phyloP scores from a whole-genome alignment of 2,329 filamentous ascomycete species.

The Iodosphaeria phyllophila region DNA sequence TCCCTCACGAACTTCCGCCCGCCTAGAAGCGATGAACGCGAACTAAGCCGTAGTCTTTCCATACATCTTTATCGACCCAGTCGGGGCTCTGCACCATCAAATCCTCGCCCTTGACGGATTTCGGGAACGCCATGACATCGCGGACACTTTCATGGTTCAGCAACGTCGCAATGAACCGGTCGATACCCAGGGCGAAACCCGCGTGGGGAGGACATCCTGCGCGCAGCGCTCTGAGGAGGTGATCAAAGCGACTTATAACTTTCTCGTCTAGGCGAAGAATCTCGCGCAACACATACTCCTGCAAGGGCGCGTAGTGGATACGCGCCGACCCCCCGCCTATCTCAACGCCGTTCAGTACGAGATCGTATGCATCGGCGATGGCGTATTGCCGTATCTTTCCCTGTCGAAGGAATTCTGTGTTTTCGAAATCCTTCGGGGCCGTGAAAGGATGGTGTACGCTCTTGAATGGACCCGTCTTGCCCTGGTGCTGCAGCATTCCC shows the following conservation, averaged over 20 bases:
- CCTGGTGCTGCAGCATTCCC: too few species aligned
- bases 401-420: slow-evolving; percentile 53
- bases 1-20: too few species aligned
- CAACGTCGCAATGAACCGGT: slow-evolving; percentile 68
- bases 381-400: too few species aligned
- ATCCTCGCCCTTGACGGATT: slow-evolving; percentile 81
- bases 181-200: slow-evolving; percentile 83
- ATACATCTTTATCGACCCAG: too few species aligned
- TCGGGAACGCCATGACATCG: slow-evolving; percentile 95
- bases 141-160: slow-evolving; percentile 58
- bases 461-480: slow-evolving; percentile 59
- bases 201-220: slow-evolving; percentile 90
- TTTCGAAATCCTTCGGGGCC: slow-evolving; percentile 53
- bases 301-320: slow-evolving; percentile 70
- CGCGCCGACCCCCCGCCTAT: slow-evolving; percentile 82
- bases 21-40: too few species aligned
- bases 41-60: too few species aligned
- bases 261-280: slow-evolving; percentile 60
- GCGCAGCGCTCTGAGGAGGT: slow-evolving; percentile 64
- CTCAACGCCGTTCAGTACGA: slow-evolving; percentile 90
- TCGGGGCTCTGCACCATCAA: slow-evolving; percentile 66
- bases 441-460: slow-evolving; percentile 96
- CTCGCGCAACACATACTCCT: slow-evolving; percentile 69
- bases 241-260: slow-evolving; percentile 63
- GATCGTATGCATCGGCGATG: slow-evolving; percentile 79